Percentiles rank a stretch among this genome's conserved stretches.
These are phyloP conservation scores for Aspergillus quadricinctus DNA, from an alignment of 2,329 filamentous ascomycete genomes.

Conservation along the genomic window DNA sequence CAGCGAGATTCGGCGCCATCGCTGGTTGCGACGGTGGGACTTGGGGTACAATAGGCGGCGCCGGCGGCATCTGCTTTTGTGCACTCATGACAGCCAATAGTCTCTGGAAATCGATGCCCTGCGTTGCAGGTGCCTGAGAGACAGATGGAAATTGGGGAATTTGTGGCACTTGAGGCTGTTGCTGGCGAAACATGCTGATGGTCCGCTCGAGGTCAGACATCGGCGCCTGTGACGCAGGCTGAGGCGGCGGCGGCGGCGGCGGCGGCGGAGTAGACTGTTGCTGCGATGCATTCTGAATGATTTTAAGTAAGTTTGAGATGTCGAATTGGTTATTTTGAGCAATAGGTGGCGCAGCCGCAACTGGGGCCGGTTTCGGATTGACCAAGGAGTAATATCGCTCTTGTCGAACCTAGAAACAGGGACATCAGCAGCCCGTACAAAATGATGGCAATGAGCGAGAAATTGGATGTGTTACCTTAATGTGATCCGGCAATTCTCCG, in stretches of 20 bases:
- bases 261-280: constrained; percentile 28
- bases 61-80: constrained; percentile 34
- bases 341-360: constrained; percentile 18
- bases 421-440: background rate
- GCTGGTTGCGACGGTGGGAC: constrained; percentile 23
- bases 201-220: constrained; percentile 32
- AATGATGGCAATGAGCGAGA: background rate
- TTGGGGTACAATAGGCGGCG: constrained; percentile 19
- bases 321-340: constrained; percentile 29
- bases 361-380: constrained; percentile 27
- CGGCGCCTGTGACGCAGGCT: constrained; percentile 14
- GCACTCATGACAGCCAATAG: constrained; percentile 37
- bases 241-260: constrained; percentile 25
- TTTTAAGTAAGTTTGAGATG: constrained; percentile 39
- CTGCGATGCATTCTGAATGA: constrained; percentile 33
- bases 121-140: constrained; percentile 20
- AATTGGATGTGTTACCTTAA: constrained; percentile 31
- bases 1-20: constrained; percentile 32
- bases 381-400: constrained; percentile 37
- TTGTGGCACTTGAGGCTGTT: constrained; percentile 23
- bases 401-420: constrained; percentile 32
- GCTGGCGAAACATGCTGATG: constrained; percentile 37
- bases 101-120: constrained; percentile 34
- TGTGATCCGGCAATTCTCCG: constrained; percentile 39
- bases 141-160: constrained; percentile 24